Conservation (phyloP, 2,329 filamentous ascomycete species). For the Aspergillus fructus region DNA sequence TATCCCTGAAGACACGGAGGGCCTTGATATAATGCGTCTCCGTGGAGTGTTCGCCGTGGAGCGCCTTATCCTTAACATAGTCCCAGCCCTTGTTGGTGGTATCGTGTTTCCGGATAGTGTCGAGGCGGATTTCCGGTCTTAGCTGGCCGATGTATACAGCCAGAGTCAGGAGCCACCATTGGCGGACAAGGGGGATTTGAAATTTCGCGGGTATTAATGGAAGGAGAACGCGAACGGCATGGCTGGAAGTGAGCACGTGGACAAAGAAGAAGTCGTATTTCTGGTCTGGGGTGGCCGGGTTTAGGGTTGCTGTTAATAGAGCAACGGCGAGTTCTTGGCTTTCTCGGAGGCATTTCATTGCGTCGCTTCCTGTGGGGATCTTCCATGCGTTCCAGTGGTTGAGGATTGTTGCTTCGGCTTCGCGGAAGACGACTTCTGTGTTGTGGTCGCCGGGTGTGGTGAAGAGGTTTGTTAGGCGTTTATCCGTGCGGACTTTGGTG, state of each 20-base stretch:
- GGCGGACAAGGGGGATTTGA: slow-evolving; percentile 71
- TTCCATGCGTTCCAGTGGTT: slow-evolving; percentile 92
- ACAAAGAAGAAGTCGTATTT: slow-evolving; percentile 81
- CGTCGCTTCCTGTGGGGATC: slow-evolving; percentile 54
- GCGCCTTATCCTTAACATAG: slow-evolving; percentile 69
- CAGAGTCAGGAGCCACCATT: slow-evolving; percentile 87
- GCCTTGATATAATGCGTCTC: slow-evolving; percentile 89
- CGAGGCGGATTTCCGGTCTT: slow-evolving; percentile 69
- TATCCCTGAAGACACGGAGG: slow-evolving; percentile 55
- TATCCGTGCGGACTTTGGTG: slow-evolving; percentile 66
- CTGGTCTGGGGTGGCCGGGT: slow-evolving; percentile 29
- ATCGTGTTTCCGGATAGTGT: slow-evolving; percentile 61
- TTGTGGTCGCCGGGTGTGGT: slow-evolving; percentile 60
- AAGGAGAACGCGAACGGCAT: slow-evolving; percentile 83
- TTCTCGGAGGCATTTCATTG: slow-evolving; percentile 71
- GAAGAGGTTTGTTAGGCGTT: slow-evolving; percentile 68
- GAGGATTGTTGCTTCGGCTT: slow-evolving; percentile 68
- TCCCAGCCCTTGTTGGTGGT: slow-evolving; percentile 70
- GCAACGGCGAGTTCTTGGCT: slow-evolving; percentile 59
- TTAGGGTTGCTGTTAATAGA: slow-evolving; percentile 38
- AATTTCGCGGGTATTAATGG: slow-evolving; percentile 71
- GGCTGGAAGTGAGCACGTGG: slow-evolving; percentile 79
- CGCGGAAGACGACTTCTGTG: slow-evolving; percentile 65
- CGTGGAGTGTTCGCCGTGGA: slow-evolving; percentile 65
- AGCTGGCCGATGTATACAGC: slow-evolving; percentile 74